These are phyloP conservation scores for Boletus edulis DNA, from an alignment of 768 basidiomycete species.

Conservation along the genomic window DNA sequence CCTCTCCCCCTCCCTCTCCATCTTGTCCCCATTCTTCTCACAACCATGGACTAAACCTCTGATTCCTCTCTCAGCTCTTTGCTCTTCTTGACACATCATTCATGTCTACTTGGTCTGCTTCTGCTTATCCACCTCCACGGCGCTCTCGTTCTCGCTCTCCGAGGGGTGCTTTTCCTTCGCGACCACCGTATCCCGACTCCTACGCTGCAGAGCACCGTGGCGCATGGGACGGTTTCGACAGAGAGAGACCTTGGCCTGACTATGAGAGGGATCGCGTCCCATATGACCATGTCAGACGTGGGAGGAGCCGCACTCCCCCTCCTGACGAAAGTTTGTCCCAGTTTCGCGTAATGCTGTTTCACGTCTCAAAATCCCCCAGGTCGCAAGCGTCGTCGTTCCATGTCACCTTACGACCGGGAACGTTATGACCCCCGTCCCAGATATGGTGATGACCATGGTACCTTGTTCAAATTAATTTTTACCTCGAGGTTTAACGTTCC, in stretches of 20 bases:
- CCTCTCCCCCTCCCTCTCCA: constrained; percentile 49
- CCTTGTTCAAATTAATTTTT: constrained; percentile 20
- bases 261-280: constrained; percentile 68
- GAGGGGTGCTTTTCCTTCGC: constrained; percentile 49
- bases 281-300: constrained; percentile 68
- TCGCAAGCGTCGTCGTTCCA: constrained; percentile 77
- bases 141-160: constrained; percentile 84
- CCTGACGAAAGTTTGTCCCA: constrained; percentile 57
- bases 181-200: constrained; percentile 56
- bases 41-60: constrained; percentile 43
- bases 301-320: constrained; percentile 75
- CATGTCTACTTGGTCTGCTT: constrained; percentile 75
- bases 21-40: constrained; percentile 50
- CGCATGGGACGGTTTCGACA: constrained; percentile 70
- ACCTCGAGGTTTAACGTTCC: constrained; percentile 6
- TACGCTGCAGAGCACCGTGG: constrained; percentile 59
- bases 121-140: constrained; percentile 69
- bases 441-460: constrained; percentile 82
- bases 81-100: constrained; percentile 37
- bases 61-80: constrained; percentile 46
- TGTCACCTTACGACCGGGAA: constrained; percentile 75
- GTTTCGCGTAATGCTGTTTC: background rate
- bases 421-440: constrained; percentile 81
- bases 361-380: constrained; percentile 34
- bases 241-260: constrained; percentile 62